phyloP scores from a whole-genome alignment of 768 basidiomycete genomes.

The Pulveroboletus ravenelii region DNA sequence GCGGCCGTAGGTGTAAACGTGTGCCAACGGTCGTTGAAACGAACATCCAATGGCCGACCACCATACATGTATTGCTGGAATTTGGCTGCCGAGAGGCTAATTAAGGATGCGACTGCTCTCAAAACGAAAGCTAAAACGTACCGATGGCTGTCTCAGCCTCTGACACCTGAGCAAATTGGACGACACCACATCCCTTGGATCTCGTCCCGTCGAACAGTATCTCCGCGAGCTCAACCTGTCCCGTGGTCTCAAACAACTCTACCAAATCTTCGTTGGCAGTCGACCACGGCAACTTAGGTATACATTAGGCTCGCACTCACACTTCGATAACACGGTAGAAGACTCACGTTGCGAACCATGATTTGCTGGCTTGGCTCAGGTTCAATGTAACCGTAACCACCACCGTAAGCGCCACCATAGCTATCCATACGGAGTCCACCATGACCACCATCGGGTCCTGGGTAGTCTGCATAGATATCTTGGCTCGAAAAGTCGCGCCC shows the following conservation, averaged over 20 bases:
- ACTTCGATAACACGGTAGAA: neutral
- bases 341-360: conserved; percentile 94
- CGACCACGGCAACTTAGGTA: conserved; percentile 86
- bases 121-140: conserved; percentile 29
- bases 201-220: conserved; percentile 90
- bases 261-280: conserved; percentile 98
- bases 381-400: conserved; percentile 40
- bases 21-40: conserved; percentile 95
- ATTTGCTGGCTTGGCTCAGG: conserved; percentile 94
- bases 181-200: conserved; percentile 93
- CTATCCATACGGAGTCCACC: conserved; percentile 35
- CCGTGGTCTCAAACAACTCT: conserved; percentile 96
- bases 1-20: conserved; percentile 86
- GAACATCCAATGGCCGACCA: conserved; percentile 83
- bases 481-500: conserved; percentile 79
- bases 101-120: conserved; percentile 1
- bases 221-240: conserved; percentile 90
- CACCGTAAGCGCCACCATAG: conserved; percentile 39
- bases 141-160: conserved; percentile 96
- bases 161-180: conserved; percentile 81
- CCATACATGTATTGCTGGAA: conserved; percentile 97
- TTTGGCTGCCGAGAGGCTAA: conserved; percentile 50
- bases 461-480: conserved; percentile 89
- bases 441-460: conserved; percentile 64
- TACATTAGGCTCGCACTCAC: neutral